Conservation (phyloP, 2,329 filamentous ascomycete species). For the Rhinocladiella mackenziei region DNA sequence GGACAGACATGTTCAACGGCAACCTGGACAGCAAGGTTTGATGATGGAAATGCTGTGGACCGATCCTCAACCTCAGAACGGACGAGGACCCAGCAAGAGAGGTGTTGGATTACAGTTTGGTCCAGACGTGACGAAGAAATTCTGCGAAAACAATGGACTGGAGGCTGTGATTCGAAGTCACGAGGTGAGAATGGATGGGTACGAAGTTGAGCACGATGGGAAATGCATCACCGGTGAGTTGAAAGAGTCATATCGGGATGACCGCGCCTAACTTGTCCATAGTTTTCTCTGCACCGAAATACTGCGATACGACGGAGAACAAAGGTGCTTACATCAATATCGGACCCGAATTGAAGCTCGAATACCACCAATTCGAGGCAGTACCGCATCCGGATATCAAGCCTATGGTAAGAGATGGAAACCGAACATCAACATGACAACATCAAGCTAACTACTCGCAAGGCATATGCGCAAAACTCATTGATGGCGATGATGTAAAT, state of each 20-base stretch:
- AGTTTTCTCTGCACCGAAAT: constrained; percentile 96
- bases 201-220: constrained; percentile 94
- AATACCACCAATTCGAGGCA: constrained; percentile 90
- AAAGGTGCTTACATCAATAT: constrained; percentile 99
- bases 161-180: constrained; percentile 95
- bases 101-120: constrained; percentile 96
- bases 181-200: constrained; percentile 98
- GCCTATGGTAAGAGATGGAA: constrained; percentile 63
- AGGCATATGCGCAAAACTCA: constrained; percentile 47
- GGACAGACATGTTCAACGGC: constrained; percentile 82
- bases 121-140: constrained; percentile 89
- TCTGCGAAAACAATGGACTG: constrained; percentile 93
- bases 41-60: constrained; percentile 99
- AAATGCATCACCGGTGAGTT: constrained; percentile 81
- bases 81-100: constrained; percentile 90
- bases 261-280: constrained; percentile 24
- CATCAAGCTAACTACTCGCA: constrained; percentile 2
- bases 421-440: background rate
- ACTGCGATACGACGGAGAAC: constrained; percentile 97
- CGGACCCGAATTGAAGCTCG: constrained; percentile 81
- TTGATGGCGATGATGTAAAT: constrained; percentile 30
- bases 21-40: constrained; percentile 85
- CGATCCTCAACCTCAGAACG: constrained; percentile 80
- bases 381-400: constrained; percentile 94
- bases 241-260: constrained; percentile 23